Evolutionary conservation across 192 early-diverging fungal species (phyloP), one percentile per base, ranked within the genome.

Genomic region (Coemansia interrupta): DNA sequence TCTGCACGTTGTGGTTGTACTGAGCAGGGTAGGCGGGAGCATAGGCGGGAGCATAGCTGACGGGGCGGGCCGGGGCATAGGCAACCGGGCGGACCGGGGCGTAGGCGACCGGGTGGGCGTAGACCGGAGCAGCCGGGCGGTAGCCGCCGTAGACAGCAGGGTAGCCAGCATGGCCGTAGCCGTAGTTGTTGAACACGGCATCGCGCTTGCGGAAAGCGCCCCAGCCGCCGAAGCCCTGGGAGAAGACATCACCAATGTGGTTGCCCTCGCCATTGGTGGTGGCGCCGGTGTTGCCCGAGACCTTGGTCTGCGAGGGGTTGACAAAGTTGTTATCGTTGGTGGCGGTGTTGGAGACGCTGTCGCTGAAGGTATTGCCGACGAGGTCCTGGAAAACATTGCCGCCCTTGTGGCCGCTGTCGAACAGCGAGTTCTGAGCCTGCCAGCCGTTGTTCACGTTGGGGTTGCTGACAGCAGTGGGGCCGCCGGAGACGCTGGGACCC

Each of bases 381-480:
- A 60, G 24, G 23, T 54, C 54, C 42, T 56, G 24, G 41, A 78
- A 61, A 14, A 50, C 23, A 65, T 70, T 71, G 53, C 58, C 61
- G 17, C 68, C 74, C 49, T 63, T 61, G 39, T 23, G n/a, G 26
- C 74, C 51, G 32, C 45, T 28, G 44, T 52, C 45, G n/a, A 66
- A 24, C 17, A 70, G 36, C 51, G 73, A 66, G 68, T 65, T 65
- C 29, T 55, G 60, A 0, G 29, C n/a, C 60, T 77, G 68, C 46
- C 40, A 26, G 19, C 73, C 73, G 57, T 63, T 66, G 73, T 77
- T 77, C 32, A 67, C 51, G 57, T 77, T 77, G 15, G 64, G 56
- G 57, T 63, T 40, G 63, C 41, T 57, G 51, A 77, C 50, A 8
- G 73, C 73, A 20, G 36, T 32, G 17, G 59, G 52, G 13, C 73